These are phyloP conservation scores for Termitomyces sp. DNA, from an alignment of 768 basidiomycete species.

Conservation along the genomic window DNA sequence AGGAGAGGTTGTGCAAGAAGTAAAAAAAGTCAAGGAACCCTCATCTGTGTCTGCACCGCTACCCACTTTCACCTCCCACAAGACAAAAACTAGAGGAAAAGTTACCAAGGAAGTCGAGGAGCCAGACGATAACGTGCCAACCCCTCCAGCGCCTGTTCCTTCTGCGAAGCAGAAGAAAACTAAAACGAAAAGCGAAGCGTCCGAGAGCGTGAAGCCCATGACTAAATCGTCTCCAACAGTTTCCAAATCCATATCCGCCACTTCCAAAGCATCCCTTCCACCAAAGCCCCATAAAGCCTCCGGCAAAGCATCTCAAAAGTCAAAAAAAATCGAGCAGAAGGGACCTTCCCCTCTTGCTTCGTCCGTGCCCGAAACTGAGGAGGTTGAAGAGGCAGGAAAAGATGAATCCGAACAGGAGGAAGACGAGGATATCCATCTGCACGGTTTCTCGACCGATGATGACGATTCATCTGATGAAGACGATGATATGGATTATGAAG, in stretches of 20 bases:
- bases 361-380: conserved; percentile 3
- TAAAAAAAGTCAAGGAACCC: too few species aligned
- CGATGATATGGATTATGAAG: conserved; percentile 43
- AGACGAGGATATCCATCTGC: conserved; percentile 39
- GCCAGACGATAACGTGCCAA: too few species aligned
- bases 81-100: too few species aligned
- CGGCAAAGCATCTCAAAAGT: conserved; percentile 13
- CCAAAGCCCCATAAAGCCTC: conserved; percentile 3
- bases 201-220: background rate
- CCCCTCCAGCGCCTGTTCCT: too few species aligned
- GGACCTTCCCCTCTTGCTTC: conserved; percentile 10
- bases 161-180: background rate
- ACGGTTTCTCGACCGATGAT: conserved; percentile 75
- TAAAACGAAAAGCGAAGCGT: background rate
- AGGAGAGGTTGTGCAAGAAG: too few species aligned
- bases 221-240: background rate
- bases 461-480: conserved; percentile 77
- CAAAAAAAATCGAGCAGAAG: conserved; percentile 9
- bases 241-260: conserved; percentile 6
- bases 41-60: too few species aligned
- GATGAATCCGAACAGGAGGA: conserved; percentile 20
- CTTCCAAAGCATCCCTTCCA: conserved; percentile 2
- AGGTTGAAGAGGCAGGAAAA: conserved; percentile 15
- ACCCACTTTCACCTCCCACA: too few species aligned
- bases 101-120: too few species aligned